Evolutionary conservation across 2,329 filamentous ascomycete species (phyloP), one percentile per base, ranked within the genome.

Genomic region (Botrytis cinerea): DNA sequence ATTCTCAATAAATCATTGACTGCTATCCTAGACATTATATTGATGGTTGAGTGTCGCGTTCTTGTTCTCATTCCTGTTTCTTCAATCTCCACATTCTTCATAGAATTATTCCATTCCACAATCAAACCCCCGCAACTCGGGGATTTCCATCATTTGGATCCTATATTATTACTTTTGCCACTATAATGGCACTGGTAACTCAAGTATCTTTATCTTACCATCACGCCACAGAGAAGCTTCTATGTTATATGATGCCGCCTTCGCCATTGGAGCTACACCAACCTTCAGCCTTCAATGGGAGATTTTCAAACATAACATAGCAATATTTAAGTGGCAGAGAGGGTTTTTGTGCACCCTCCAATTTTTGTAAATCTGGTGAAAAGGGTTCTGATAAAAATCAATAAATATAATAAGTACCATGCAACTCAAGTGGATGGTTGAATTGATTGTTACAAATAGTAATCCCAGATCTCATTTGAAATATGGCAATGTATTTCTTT

Each of bases 31-130:
- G 48, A 10, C 25, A 51, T 14, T 14, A n/a, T 25, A 5, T 59
- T 59, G 16, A 35, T 22, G 28, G 0, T 35, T 7, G 12, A n/a
- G 25, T 54, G 1, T n/a, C 25, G 48, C 25, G 12, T n/a, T 54
- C 10, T n/a, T 61, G 20, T n/a, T n/a, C 83, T 80, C 16, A 45
- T 59, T 35, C 57, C 57, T n/a, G 43, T 14, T 22, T 35, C 16
- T 67, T 4, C n/a, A 1, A n/a, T 18, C 35, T 59, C 46, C 43
- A 64, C 62, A 64, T 64, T 64, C 62, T 32, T 28, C 2, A 25
- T 2, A 8, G 8, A 32, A 46, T 32, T 40, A 46, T 64, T 64
- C 61, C 61, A 64, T 64, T 64, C 61, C 61, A 46, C 16, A 64
- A 46, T 5, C 35, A 25, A 38, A 25, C 10, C 0, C 1, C 59